phyloP scores from a whole-genome alignment of 495 filamentous ascomycete species.

The Polyplosphaeria fusca region DNA sequence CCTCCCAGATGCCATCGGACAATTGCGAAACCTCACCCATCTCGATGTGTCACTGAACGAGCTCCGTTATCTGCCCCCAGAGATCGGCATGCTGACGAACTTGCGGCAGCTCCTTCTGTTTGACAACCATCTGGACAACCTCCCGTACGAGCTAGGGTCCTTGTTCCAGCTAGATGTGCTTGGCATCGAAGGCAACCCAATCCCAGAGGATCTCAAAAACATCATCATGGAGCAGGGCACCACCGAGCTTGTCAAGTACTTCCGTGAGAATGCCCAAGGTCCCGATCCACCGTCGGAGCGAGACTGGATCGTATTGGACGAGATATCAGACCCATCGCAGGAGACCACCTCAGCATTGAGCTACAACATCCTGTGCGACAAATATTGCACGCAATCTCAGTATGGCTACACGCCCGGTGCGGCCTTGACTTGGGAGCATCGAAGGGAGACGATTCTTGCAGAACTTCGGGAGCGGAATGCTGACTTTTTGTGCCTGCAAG shows the following conservation, averaged over 20 bases:
- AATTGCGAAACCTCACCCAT: conserved; percentile 69
- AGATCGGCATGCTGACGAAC: conserved; percentile 93
- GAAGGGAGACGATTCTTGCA: conserved; percentile 71
- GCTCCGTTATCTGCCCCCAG: conserved; percentile 75
- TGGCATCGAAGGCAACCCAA: conserved; percentile 87
- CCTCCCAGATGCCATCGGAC: conserved; percentile 74
- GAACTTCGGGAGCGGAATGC: conserved; percentile 77
- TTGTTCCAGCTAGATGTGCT: conserved; percentile 82
- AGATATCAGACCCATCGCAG: conserved; percentile 46
- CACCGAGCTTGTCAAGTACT: conserved; percentile 71
- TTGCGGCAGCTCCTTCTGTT: conserved; percentile 76
- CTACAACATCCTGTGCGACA: conserved; percentile 93
- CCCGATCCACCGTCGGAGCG: conserved; percentile 71
- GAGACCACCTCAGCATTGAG: conserved; percentile 76
- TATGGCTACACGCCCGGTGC: conserved; percentile 86
- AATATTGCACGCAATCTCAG: conserved; percentile 73
- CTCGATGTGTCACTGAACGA: conserved; percentile 89
- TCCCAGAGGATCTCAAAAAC: conserved; percentile 67
- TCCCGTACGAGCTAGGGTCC: conserved; percentile 84
- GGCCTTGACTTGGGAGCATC: conserved; percentile 79
- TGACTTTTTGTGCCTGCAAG: conserved; percentile 89
- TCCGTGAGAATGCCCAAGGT: conserved; percentile 79
- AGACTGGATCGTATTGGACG: conserved; percentile 67
- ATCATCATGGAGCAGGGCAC: conserved; percentile 83
- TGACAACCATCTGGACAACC: conserved; percentile 76